Base-by-base conservation (phyloP, 192 early-diverging fungal genomes). In the Coemansia sp. region DNA sequence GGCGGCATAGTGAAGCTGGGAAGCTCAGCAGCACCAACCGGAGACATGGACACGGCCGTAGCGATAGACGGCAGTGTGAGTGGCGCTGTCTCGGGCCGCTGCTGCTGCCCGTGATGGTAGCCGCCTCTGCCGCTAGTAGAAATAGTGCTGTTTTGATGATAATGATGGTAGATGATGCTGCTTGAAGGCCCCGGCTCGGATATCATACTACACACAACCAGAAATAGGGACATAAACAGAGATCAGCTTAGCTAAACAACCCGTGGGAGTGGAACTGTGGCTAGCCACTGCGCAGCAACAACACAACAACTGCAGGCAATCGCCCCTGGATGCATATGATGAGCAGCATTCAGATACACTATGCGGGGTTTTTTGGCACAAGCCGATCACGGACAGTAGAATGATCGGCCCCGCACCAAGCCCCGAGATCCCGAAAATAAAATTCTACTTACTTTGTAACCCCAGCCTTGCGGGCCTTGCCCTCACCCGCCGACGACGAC, bases 401-500 rank as follows among this genome's bases (percentile, higher is more conserved):
- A 27, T 31, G 51, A 53, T 53, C 51, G 51, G 51, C 54, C 31
- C 54, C 54, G 54, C 54, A 57, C 54, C 13, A n/a, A 6, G 6
- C 31, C 3, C 54, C 54, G 54, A 57, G 14, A 17, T 34, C 54
- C 54, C 16, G 54, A 31, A 33, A 42, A 46, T 27, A 42, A 63
- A 35, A 31, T 27, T 35, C 79, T 71, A 50, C 79, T 68, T 82
- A 82, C 79, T 50, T 77, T 77, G 74, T 66, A 45, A 77, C 73
- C 16, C 71, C 53, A 35, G 79, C 63, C 61, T 74, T 77, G 2
- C 68, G 50, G 2, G 72, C 48, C 62, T 66, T 70, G 68, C 50
- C 54, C 35, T 82, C 80, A 59, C 75, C 75, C 21, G 68, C 65
- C 9, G 80, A 77, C 29, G 80, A 77, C 29, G 80, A 82, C n/a